Evolutionary conservation across 768 basidiomycete species (phyloP).

Genomic region (Pleurotus platypus): DNA sequence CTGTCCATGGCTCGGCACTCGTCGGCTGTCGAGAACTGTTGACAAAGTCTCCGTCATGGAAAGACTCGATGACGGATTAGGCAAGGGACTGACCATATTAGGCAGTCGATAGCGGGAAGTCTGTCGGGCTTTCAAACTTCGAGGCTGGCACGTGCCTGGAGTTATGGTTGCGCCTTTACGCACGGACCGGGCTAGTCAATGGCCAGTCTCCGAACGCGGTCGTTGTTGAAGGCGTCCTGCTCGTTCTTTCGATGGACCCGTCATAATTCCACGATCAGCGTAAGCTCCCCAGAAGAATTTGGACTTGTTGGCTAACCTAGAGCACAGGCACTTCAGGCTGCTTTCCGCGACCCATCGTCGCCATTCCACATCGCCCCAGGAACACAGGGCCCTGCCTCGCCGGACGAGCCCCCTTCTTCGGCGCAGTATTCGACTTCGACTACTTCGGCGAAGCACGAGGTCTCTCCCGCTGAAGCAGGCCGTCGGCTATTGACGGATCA

Average conservation of each 20-base stretch:
- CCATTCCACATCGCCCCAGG: conserved; percentile 66
- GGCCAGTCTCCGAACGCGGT: neutral
- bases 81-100: neutral
- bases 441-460: neutral
- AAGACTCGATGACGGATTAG: neutral
- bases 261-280: conserved; percentile 2
- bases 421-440: conserved; percentile 13
- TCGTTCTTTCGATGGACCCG: neutral
- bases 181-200: too few species aligned
- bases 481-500: conserved; percentile 35
- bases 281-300: neutral
- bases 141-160: too few species aligned
- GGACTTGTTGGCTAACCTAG: neutral
- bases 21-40: neutral
- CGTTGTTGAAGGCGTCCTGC: neutral
- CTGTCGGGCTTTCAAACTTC: too few species aligned
- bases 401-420: conserved; percentile 37
- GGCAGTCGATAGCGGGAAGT: neutral
- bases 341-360: conserved; percentile 59
- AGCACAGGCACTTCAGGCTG: conserved; percentile 54
- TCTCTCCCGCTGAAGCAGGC: conserved; percentile 30
- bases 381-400: conserved; percentile 53
- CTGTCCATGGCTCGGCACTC: neutral
- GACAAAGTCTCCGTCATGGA: neutral
- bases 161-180: too few species aligned